Percentiles rank a stretch among this genome's conserved stretches.
These are phyloP conservation scores for Cystofilobasidium capitatum DNA, from an alignment of 768 basidiomycete genomes.

Conservation along the genomic window DNA sequence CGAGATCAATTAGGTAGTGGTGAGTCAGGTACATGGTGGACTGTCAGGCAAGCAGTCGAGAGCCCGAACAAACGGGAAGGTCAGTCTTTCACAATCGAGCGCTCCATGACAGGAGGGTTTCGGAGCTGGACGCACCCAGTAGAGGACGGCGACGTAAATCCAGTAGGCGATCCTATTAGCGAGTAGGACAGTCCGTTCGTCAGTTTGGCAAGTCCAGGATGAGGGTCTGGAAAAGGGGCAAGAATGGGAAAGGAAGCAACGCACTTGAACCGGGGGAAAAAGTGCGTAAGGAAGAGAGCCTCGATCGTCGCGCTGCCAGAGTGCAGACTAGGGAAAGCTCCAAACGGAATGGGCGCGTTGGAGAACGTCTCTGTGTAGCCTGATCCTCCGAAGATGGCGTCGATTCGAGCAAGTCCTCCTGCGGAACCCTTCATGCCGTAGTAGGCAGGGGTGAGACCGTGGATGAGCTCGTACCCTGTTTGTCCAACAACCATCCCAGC, in stretches of 20 bases:
- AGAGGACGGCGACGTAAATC: slow-evolving; percentile 73
- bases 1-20: slow-evolving; percentile 97
- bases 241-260: slow-evolving; percentile 39
- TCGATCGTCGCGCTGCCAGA: slow-evolving; percentile 82
- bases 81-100: no score
- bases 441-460: slow-evolving; percentile 89
- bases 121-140: slow-evolving; percentile 80
- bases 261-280: slow-evolving; percentile 61
- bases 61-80: background rate
- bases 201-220: background rate
- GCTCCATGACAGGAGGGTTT: no score
- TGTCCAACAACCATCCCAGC: background rate
- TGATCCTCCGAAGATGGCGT: slow-evolving; percentile 64
- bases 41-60: background rate
- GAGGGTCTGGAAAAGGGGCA: background rate
- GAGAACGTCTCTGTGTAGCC: slow-evolving; percentile 74
- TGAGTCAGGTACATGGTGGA: slow-evolving; percentile 28
- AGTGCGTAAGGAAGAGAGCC: slow-evolving; percentile 85
- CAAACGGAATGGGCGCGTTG: slow-evolving; percentile 85
- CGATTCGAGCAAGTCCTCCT: slow-evolving; percentile 85
- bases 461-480: slow-evolving; percentile 85
- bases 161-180: slow-evolving; percentile 49
- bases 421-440: slow-evolving; percentile 87
- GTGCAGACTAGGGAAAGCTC: slow-evolving; percentile 91
- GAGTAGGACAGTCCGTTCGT: background rate